phyloP scores from a whole-genome alignment of 2,329 filamentous ascomycete species.

The Alternaria infectoria region DNA sequence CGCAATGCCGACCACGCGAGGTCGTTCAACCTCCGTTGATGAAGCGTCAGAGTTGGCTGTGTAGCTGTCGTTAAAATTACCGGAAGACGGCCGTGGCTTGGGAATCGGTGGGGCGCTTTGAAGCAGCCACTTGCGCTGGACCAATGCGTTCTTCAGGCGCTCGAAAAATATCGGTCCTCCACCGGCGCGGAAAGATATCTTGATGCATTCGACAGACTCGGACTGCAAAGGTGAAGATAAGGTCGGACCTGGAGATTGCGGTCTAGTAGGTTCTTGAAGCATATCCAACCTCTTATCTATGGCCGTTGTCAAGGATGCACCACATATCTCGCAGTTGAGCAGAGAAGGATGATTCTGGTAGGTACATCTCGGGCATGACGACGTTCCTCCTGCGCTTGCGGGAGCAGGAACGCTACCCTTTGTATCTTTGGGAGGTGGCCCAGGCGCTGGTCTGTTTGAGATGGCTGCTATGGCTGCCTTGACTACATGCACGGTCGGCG shows the following conservation, averaged over 20 bases:
- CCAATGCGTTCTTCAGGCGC: constrained; percentile 82
- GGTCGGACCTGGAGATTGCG: constrained; percentile 80
- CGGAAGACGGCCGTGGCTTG: constrained; percentile 57
- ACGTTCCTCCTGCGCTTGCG: constrained; percentile 18
- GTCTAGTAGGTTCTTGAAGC: constrained; percentile 53
- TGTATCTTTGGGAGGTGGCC: constrained; percentile 39
- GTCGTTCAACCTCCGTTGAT: constrained; percentile 29
- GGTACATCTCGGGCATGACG: constrained; percentile 81
- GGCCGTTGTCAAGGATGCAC: constrained; percentile 71
- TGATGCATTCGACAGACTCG: constrained; percentile 77
- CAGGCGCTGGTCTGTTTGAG: constrained; percentile 58
- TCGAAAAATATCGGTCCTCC: constrained; percentile 92
- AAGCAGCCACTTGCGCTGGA: constrained; percentile 94
- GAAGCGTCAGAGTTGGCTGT: constrained; percentile 26
- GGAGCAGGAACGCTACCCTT: constrained; percentile 43
- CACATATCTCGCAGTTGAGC: constrained; percentile 87
- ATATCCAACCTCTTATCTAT: constrained; percentile 52
- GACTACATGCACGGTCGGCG: constrained; percentile 78
- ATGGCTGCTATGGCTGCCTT: constrained; percentile 85
- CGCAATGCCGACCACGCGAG: constrained; percentile 83
- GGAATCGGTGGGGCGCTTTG: constrained; percentile 89
- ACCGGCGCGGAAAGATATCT: constrained; percentile 87
- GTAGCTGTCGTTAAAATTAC: constrained; percentile 39
- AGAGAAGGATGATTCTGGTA: constrained; percentile 92
- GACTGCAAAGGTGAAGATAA: constrained; percentile 58